Percentiles rank a stretch among this genome's conserved stretches.
These are phyloP conservation scores for Trichodelitschia bisporula DNA, from an alignment of 495 filamentous ascomycete genomes.

Conservation along the genomic window DNA sequence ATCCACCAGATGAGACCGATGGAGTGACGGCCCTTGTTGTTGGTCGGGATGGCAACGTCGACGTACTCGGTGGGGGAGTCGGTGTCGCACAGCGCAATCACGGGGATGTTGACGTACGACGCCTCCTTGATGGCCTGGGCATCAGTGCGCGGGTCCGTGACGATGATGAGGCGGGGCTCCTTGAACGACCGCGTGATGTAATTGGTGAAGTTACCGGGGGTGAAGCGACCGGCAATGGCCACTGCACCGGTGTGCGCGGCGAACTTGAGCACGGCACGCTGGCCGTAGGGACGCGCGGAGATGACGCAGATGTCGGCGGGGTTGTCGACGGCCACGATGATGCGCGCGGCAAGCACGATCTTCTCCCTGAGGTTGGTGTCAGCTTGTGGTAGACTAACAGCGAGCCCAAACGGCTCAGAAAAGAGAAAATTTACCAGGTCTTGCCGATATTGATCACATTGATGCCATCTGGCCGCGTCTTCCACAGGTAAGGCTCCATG, in stretches of 20 bases:
- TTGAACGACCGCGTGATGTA: conserved; percentile 99
- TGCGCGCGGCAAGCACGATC: conserved; percentile 91
- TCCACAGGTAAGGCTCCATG: conserved; percentile 99
- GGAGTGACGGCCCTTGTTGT: conserved; percentile 99
- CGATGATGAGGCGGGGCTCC: conserved; percentile 97
- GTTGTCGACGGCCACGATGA: conserved; percentile 98
- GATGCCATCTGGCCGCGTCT: conserved; percentile 91
- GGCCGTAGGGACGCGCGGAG: conserved; percentile 96
- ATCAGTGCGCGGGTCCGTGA: conserved; percentile 98
- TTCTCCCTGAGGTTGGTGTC: conserved; percentile 52
- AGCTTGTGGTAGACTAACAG: conserved; percentile 2
- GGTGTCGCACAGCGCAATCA: conserved; percentile 95
- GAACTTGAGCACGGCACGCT: conserved; percentile 98
- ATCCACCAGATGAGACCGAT: conserved; percentile 99
- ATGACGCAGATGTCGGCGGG: conserved; percentile 97
- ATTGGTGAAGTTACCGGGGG: conserved; percentile 99
- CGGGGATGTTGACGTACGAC: conserved; percentile 98
- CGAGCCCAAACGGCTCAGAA: not conserved
- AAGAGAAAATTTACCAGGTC: conserved; percentile 56
- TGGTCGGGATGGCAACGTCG: conserved; percentile 97
- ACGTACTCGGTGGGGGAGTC: conserved; percentile 99
- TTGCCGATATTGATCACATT: conserved; percentile 99
- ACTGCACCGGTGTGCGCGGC: conserved; percentile 90
- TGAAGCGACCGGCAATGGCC: conserved; percentile 98
- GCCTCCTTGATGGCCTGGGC: conserved; percentile 99